Conservation (phyloP, 495 filamentous ascomycete species). For the Achaetomiella virescens region DNA sequence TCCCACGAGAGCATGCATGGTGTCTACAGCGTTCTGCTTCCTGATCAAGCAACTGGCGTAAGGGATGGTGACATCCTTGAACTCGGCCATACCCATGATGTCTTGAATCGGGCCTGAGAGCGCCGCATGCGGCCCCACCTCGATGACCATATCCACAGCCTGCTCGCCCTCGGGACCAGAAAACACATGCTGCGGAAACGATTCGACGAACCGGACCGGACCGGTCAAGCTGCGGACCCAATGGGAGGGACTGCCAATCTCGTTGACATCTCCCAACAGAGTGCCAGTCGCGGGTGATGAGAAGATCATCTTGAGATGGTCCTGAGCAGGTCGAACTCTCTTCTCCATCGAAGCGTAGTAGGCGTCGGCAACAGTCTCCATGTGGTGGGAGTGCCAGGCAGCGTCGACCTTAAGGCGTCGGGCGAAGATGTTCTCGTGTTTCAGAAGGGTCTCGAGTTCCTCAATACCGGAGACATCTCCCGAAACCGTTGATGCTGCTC, state of each 20-base stretch:
- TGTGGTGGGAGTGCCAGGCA: conserved; percentile 44
- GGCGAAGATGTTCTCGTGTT: conserved; percentile 29
- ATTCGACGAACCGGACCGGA: conserved; percentile 40
- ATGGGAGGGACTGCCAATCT: conserved; percentile 29
- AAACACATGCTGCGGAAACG: conserved; percentile 31
- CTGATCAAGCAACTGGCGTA: conserved; percentile 28
- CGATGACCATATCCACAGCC: conserved; percentile 30
- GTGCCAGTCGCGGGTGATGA: conserved; percentile 22
- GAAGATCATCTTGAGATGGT: conserved; percentile 17
- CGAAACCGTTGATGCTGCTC: conserved; percentile 40
- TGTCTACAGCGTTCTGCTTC: conserved; percentile 29
- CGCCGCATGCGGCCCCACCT: conserved; percentile 36
- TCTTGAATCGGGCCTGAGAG: conserved; percentile 50
- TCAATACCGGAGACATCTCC: conserved; percentile 36
- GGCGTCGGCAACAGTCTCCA: conserved; percentile 32
- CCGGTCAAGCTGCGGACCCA: conserved; percentile 43
- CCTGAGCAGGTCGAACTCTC: conserved; percentile 18
- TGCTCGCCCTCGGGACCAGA: neutral
- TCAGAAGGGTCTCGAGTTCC: conserved; percentile 22
- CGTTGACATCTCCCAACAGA: conserved; percentile 16
- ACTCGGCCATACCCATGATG: conserved; percentile 32
- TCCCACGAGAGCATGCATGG: conserved; percentile 25
- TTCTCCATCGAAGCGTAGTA: conserved; percentile 30
- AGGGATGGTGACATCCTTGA: conserved; percentile 18
- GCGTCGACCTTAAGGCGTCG: conserved; percentile 33